Evolutionary conservation across 2,329 filamentous ascomycete species (phyloP).

Genomic region (Trichoderma pleuroti): DNA sequence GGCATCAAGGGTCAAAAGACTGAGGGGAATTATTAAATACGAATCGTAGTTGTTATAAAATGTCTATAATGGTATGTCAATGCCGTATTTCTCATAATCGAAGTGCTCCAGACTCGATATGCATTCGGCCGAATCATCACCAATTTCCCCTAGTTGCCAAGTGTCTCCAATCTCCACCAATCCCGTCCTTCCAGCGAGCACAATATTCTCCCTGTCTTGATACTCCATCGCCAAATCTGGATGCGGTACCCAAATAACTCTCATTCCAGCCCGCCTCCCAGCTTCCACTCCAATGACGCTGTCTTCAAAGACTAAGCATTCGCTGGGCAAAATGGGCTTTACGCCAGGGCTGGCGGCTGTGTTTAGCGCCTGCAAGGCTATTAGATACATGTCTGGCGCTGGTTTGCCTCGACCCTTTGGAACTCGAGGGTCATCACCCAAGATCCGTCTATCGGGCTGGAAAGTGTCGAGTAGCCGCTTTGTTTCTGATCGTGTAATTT

Average conservation of each 20-base stretch:
- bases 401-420: constrained; percentile 62
- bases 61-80: constrained; percentile 4
- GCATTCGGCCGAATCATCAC: constrained; percentile 36
- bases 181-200: constrained; percentile 24
- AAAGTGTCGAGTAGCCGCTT: not conserved
- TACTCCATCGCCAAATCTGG: constrained; percentile 47
- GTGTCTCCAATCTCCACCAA: constrained; percentile 26
- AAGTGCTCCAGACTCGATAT: constrained; percentile 36
- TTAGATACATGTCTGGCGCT: constrained; percentile 68
- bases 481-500: not conserved
- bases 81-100: constrained; percentile 33
- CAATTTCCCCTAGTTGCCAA: constrained; percentile 30
- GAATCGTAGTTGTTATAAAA: not conserved
- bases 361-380: constrained; percentile 65
- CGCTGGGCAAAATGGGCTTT: constrained; percentile 52
- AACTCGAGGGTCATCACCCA: not conserved
- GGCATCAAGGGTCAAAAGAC: not conserved
- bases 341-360: constrained; percentile 46
- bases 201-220: constrained; percentile 20
- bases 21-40: not conserved
- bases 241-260: constrained; percentile 69
- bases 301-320: constrained; percentile 74
- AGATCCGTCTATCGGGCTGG: not conserved
- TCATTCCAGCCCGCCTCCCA: constrained; percentile 68
- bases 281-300: constrained; percentile 69